These are phyloP conservation scores for Filobasidium wieringae DNA, from an alignment of 768 basidiomycete genomes.

Conservation along the genomic window DNA sequence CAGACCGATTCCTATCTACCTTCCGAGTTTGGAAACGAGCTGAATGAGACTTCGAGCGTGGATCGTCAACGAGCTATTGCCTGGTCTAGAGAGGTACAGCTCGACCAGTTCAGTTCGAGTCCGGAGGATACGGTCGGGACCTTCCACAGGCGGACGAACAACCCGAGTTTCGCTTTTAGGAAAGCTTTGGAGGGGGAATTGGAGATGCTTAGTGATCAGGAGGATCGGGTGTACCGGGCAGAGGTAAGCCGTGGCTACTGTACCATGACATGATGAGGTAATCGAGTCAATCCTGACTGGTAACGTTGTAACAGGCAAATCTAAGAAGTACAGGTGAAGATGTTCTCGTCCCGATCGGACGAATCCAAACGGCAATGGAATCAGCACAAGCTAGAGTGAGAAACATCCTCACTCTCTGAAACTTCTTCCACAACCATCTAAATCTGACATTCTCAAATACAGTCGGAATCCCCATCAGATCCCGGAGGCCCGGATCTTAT, in stretches of 20 bases:
- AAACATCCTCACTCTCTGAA: too few relatives aligned
- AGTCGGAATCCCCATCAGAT: conserved; percentile 9
- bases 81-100: too few relatives aligned
- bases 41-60: too few relatives aligned
- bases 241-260: not conserved
- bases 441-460: not conserved
- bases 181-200: not conserved
- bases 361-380: conserved; percentile 2
- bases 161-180: not conserved
- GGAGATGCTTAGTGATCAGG: conserved; percentile 5
- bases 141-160: not conserved
- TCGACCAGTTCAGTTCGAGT: too few relatives aligned
- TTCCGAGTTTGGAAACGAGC: too few relatives aligned
- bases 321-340: conserved; percentile 1
- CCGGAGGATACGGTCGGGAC: too few relatives aligned
- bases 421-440: not conserved
- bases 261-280: not conserved
- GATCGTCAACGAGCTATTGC: too few relatives aligned
- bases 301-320: not conserved
- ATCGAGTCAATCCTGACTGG: not conserved
- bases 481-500: not conserved
- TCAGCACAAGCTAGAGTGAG: not conserved
- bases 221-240: conserved; percentile 10
- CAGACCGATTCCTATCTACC: too few relatives aligned
- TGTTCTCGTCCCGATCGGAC: conserved; percentile 4